Evolutionary conservation across 2,329 filamentous ascomycete genomes (phyloP), one percentile per base, ranked within the genome.

Genomic region (Pseudogymnoascus sp.): DNA sequence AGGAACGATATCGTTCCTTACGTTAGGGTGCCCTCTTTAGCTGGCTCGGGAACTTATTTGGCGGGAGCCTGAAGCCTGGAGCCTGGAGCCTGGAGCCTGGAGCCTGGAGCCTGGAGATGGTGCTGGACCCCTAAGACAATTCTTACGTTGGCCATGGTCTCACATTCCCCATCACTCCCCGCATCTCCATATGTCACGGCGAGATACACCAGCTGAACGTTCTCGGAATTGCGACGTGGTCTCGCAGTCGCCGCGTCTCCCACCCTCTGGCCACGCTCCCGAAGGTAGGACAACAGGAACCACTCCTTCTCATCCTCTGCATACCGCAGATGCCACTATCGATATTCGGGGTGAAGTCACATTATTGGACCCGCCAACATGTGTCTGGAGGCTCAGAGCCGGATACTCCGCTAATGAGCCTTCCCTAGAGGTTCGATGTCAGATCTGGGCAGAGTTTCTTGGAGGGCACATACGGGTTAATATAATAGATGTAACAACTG

Each of bases 341-440:
- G 38, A 39, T 39, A 39, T 39, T 15, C 15, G 38, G 15, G 38
- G 38, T 20, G 18, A 9, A 6, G 38, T 15, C 18, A 39, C 5
- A 39, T 11, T 15, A 39, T 18, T 12, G n/a, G 20, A 5, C 12
- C 12, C 20, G 3, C 12, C 22, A 3, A 12, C 38, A 22, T 15
- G 2, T 22, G 4, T 20, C 38, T 9, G 37, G 18, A 22, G 20
- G 20, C 38, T 11, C 18, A 22, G 6, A 22, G 5, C 9, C 61
- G 3, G 14, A 14, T 6, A 63, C 62, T 6, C 3, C 12, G 2
- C 39, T 63, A 2, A 33, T 66, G 8, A 63, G 12, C 8, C 41
- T 66, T 6, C 64, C 63, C 60, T 59, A 14, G 64, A 65, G 58
- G 58, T 68, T 20, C 50, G 65, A 6, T 59, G 66, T 18, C 58